Base-by-base conservation (phyloP, 805 yeast species). In the Pichia scutulata region DNA sequence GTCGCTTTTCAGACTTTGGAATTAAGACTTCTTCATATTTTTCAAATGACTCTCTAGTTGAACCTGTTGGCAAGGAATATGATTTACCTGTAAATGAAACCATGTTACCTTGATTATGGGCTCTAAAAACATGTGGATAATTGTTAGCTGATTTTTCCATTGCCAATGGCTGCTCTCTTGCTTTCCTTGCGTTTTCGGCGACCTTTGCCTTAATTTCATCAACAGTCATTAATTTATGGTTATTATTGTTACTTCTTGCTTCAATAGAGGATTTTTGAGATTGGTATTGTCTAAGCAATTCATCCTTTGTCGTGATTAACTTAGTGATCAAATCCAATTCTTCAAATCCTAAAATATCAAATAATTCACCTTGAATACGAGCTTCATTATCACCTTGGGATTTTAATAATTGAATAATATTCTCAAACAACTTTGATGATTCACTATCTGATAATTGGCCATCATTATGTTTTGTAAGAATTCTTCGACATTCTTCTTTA, bases 111-210 rank as follows among this genome's bases (percentile, higher is more conserved):
- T 83, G 80, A 41, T 81, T 88, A 46, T 77, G 79, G 42, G 83
- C 71, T 55, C 86, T 80, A 65, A 75, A 93, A 1, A 93, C 97
- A 67, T 95, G 96, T 0, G 97, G 97, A 59, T 89, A 92, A 48
- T 76, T 70, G 19, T 75, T 75, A 39, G 70, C 72, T 5, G 71
- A 63, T 14, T 65, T 59, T 36, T 73, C 76, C 1, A 80, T 77
- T 14, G 71, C 72, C 18, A 83, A 60, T 22, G 70, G 69, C 46
- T 72, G 73, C 57, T 76, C 77, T 57, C 74, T 77, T 0, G 82
- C 76, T 22, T 62, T 66, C 48, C 71, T 67, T 3, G 74, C 74
- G 57, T 81, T 83, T 33, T 73, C 72, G 19, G 70, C 62, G 7
- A 81, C 77, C 53, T 78, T 77, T 21, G 73, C 72, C 21, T 73